These are phyloP conservation scores for Xylaria sp. DNA, from an alignment of 2,329 filamentous ascomycete genomes.

Conservation along the genomic window DNA sequence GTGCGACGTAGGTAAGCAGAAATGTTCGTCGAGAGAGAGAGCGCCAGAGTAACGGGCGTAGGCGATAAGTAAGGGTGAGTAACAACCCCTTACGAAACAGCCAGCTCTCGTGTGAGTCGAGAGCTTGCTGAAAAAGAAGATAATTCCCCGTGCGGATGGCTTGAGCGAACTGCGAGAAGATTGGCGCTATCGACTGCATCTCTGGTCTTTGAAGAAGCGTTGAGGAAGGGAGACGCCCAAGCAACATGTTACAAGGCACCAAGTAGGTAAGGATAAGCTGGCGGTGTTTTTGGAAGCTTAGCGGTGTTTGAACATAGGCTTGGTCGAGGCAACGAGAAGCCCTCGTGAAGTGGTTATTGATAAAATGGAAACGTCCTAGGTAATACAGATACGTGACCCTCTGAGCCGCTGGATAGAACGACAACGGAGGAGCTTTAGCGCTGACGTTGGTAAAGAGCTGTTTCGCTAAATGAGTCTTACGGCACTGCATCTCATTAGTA, in stretches of 20 bases:
- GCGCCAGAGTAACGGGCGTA: conserved; percentile 86
- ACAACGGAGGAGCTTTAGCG: conserved; percentile 82
- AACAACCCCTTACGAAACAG: conserved; percentile 81
- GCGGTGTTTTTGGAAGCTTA: conserved; percentile 75
- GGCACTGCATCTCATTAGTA: conserved; percentile 64
- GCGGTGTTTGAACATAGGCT: conserved; percentile 78
- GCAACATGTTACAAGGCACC: conserved; percentile 82
- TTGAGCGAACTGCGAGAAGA: conserved; percentile 78
- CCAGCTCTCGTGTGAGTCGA: conserved; percentile 75
- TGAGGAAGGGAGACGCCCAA: conserved; percentile 82
- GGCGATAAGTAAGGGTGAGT: conserved; percentile 78
- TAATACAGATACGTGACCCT: conserved; percentile 95
- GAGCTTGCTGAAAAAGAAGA: conserved; percentile 74
- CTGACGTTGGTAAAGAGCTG: conserved; percentile 92
- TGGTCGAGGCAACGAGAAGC: conserved; percentile 80
- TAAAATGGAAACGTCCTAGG: conserved; percentile 88
- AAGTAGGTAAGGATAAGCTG: conserved; percentile 85
- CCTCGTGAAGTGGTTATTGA: conserved; percentile 83
- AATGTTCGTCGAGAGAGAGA: conserved; percentile 83
- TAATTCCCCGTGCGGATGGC: conserved; percentile 82
- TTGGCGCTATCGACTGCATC: conserved; percentile 69
- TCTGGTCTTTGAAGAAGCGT: conserved; percentile 76
- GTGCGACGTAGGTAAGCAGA: conserved; percentile 79
- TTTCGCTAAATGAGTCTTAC: conserved; percentile 83
- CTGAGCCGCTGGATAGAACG: conserved; percentile 84